Conservation (phyloP, 225 moss, liverwort and hornwort genomes). For the Lunularia cruciata region DNA sequence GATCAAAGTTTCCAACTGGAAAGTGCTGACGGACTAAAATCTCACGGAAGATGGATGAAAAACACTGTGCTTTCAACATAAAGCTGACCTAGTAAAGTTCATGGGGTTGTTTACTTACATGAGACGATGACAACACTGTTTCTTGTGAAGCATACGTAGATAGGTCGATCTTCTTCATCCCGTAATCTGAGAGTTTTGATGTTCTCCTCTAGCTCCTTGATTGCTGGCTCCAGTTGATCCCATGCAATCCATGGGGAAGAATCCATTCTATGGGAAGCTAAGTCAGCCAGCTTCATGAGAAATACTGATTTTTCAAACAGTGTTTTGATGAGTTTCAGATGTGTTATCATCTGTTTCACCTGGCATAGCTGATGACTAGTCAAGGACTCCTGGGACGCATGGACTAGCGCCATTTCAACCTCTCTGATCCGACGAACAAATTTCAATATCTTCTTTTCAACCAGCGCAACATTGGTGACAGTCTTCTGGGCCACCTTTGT, state of each 20-base stretch:
- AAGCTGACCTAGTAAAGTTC: no score
- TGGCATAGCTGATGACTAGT: conserved; percentile 7
- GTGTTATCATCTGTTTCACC: conserved; percentile 16
- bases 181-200: background rate
- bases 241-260: conserved; percentile 26
- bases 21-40: background rate
- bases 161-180: background rate
- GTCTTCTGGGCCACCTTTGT: background rate
- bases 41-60: background rate
- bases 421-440: conserved; percentile 25
- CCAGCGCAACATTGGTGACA: background rate
- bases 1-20: no score
- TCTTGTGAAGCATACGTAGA: conserved; percentile 9
- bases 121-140: background rate
- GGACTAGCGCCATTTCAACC: conserved; percentile 4
- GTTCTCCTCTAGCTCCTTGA: conserved; percentile 20
- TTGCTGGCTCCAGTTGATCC: conserved; percentile 34
- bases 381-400: background rate
- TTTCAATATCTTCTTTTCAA: conserved; percentile 10
- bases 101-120: conserved; percentile 20
- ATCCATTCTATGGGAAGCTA: conserved; percentile 21
- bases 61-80: background rate
- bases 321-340: conserved; percentile 26
- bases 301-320: conserved; percentile 27
- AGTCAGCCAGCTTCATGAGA: conserved; percentile 27